Evolutionary conservation across 2,329 filamentous ascomycete genomes (phyloP).

Genomic region (Cadophora gregata): DNA sequence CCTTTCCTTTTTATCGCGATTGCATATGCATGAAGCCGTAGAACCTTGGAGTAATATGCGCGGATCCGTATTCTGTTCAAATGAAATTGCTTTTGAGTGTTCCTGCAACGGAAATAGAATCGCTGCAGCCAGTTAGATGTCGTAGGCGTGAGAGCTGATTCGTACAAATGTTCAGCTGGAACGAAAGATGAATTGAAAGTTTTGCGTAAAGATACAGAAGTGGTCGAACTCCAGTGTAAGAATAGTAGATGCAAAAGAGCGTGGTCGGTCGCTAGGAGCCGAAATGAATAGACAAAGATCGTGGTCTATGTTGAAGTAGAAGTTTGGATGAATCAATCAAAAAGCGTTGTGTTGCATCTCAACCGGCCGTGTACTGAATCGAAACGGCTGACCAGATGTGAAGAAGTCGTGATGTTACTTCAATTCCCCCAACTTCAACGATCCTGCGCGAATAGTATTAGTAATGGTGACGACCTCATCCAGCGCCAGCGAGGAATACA

Average conservation of each 20-base stretch:
- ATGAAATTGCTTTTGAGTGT: slow-evolving; percentile 18
- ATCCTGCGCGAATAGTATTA: slow-evolving; percentile 27
- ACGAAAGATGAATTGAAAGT: slow-evolving; percentile 16
- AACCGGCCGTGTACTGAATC: slow-evolving; percentile 22
- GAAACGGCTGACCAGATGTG: slow-evolving; percentile 24
- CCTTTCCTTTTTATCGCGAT: slow-evolving; percentile 37
- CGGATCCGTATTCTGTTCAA: slow-evolving; percentile 25
- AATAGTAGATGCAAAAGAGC: slow-evolving; percentile 39
- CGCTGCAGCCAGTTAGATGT: slow-evolving; percentile 17
- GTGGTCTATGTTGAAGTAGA: slow-evolving; percentile 31
- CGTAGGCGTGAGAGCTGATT: slow-evolving; percentile 12
- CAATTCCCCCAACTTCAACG: slow-evolving; percentile 20
- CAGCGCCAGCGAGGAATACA: slow-evolving; percentile 22
- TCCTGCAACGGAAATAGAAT: slow-evolving; percentile 20
- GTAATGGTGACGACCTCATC: slow-evolving; percentile 28
- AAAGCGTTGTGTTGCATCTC: slow-evolving; percentile 33
- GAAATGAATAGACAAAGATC: slow-evolving; percentile 35
- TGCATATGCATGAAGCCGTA: slow-evolving; percentile 44
- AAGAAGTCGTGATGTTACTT: slow-evolving; percentile 9
- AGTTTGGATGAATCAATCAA: slow-evolving; percentile 25
- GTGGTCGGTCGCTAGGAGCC: slow-evolving; percentile 42
- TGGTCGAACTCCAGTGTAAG: slow-evolving; percentile 34
- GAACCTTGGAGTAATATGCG: slow-evolving; percentile 31
- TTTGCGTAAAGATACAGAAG: slow-evolving; percentile 24
- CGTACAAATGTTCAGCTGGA: slow-evolving; percentile 15